Conservation (phyloP, 495 filamentous ascomycete genomes). For the Wilcoxina mikolae region DNA sequence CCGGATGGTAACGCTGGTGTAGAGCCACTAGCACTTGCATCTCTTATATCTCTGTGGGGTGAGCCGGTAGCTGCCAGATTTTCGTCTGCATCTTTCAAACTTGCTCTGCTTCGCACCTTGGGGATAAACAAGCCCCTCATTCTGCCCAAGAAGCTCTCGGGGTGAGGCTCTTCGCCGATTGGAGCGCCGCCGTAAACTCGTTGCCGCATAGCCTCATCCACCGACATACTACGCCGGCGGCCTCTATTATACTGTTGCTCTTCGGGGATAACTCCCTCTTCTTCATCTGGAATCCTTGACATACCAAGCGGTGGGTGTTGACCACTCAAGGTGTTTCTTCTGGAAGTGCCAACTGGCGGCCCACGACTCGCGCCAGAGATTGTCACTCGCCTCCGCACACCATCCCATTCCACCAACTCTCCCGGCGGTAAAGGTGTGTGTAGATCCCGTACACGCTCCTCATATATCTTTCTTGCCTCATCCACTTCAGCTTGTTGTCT, state of each 20-base stretch:
- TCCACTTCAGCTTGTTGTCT: constrained; percentile 66
- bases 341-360: constrained; percentile 15
- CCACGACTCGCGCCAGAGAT: constrained; percentile 24
- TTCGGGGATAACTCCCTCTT: constrained; percentile 37
- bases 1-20: neutral
- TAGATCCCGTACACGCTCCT: constrained; percentile 62
- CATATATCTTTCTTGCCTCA: constrained; percentile 62
- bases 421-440: constrained; percentile 55
- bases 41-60: constrained; percentile 17
- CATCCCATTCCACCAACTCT: constrained; percentile 82
- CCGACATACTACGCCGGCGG: constrained; percentile 37
- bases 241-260: constrained; percentile 38
- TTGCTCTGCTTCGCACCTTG: constrained; percentile 19
- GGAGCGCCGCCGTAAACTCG: constrained; percentile 17
- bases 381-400: constrained; percentile 70
- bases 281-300: constrained; percentile 61
- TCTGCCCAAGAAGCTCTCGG: constrained; percentile 26
- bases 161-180: constrained; percentile 28
- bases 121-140: constrained; percentile 24
- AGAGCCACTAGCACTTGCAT: constrained; percentile 3
- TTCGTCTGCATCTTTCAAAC: constrained; percentile 17
- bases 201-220: constrained; percentile 31
- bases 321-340: constrained; percentile 34
- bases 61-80: constrained; percentile 6
- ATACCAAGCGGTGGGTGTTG: constrained; percentile 76